phyloP scores from a whole-genome alignment of 495 filamentous ascomycete species.

The Penicillium canariense region DNA sequence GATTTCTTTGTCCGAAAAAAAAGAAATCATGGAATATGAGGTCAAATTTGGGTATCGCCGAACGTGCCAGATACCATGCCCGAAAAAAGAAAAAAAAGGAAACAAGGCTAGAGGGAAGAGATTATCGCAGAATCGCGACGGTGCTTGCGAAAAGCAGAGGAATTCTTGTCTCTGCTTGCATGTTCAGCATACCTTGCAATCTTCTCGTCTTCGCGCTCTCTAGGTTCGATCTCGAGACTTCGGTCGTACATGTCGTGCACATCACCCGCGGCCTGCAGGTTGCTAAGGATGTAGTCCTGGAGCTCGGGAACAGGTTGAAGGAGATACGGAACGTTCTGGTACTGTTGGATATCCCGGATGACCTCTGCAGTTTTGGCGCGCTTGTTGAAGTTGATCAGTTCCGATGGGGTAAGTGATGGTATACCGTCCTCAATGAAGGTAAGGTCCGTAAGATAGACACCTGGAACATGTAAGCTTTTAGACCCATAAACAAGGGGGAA shows the following conservation, averaged over 20 bases:
- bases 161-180: constrained; percentile 36
- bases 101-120: constrained; percentile 13
- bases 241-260: constrained; percentile 99
- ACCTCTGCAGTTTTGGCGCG: constrained; percentile 96
- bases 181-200: constrained; percentile 67
- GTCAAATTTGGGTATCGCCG: constrained; percentile 33
- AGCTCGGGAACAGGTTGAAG: constrained; percentile 85
- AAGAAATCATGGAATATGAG: constrained; percentile 14
- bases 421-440: constrained; percentile 99
- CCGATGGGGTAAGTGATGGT: constrained; percentile 88
- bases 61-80: constrained; percentile 21
- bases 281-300: constrained; percentile 94
- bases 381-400: constrained; percentile 97
- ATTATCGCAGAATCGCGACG: constrained; percentile 37
- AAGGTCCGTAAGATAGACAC: constrained; percentile 95
- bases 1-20: constrained; percentile 11
- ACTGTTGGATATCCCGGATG: constrained; percentile 96
- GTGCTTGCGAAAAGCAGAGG: constrained; percentile 38
- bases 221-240: constrained; percentile 86
- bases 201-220: constrained; percentile 95
- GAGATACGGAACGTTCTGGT: constrained; percentile 93
- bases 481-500: neutral
- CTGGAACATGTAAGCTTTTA: constrained; percentile 42
- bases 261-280: constrained; percentile 89
- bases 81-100: constrained; percentile 15